phyloP scores from a whole-genome alignment of 2,329 filamentous ascomycete genomes.

The Fusarium solani-melongenae region DNA sequence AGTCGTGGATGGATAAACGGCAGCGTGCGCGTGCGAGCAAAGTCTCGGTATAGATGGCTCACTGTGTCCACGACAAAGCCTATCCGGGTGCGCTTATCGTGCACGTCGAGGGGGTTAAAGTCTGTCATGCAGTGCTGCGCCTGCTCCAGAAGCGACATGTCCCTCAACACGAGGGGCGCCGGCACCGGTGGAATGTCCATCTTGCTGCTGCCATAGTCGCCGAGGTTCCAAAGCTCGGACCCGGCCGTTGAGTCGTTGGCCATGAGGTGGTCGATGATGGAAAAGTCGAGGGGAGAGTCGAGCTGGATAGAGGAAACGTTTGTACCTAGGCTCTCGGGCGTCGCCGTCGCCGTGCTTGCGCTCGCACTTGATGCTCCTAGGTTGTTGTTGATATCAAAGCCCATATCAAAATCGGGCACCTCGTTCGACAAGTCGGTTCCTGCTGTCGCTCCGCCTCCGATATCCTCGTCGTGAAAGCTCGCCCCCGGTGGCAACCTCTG shows the following conservation, averaged over 20 bases:
- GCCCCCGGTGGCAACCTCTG: conserved; percentile 47
- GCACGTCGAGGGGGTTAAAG: conserved; percentile 49
- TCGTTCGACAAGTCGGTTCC: conserved; percentile 17
- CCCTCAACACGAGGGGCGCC: conserved; percentile 43
- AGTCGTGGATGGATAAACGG: conserved; percentile 58
- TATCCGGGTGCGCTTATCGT: conserved; percentile 50
- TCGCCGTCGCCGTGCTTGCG: conserved; percentile 32
- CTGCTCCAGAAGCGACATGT: conserved; percentile 42
- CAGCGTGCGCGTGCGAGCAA: conserved; percentile 50
- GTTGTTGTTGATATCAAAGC: conserved; percentile 48
- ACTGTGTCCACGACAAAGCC: conserved; percentile 50
- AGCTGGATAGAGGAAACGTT: conserved; percentile 38
- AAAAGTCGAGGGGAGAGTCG: conserved; percentile 48
- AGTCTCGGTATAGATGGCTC: conserved; percentile 48
- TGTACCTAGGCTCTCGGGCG: conserved; percentile 45
- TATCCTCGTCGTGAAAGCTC: conserved; percentile 36
- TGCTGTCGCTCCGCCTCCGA: conserved; percentile 18
- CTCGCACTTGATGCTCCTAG: conserved; percentile 45
- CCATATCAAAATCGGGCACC: conserved; percentile 51
- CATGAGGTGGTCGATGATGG: conserved; percentile 50
- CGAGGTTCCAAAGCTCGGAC: conserved; percentile 44
- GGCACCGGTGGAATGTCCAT: conserved; percentile 47
- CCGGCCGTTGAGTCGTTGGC: conserved; percentile 34
- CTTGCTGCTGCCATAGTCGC: conserved; percentile 43
- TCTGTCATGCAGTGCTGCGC: conserved; percentile 35